A percentile compares a stretch with the other conserved stretches of the same genome.
Conservation (phyloP, 352 stramenopile genomes). For the Peronospora tabacina region DNA sequence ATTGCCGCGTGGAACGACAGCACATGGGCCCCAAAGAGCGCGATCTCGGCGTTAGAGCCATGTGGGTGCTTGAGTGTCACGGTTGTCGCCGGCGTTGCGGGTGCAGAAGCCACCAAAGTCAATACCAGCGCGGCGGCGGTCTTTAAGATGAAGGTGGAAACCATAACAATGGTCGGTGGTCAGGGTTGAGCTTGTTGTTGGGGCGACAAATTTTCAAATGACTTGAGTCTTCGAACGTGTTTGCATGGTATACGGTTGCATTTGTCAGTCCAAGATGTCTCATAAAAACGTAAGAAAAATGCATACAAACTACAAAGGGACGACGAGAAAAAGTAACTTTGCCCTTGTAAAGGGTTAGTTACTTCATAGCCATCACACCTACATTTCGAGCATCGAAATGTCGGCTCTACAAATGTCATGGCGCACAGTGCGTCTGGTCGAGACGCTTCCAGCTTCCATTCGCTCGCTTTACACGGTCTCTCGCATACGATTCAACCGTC, state of each 20-base stretch:
- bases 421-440: slow-evolving; percentile 9
- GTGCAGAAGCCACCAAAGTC: slow-evolving; percentile 11
- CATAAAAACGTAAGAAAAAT: no score
- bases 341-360: no score
- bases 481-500: background rate
- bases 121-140: slow-evolving; percentile 15
- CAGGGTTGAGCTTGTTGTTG: slow-evolving; percentile 6
- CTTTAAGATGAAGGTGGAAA: slow-evolving; percentile 16
- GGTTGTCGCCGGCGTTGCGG: slow-evolving; percentile 34
- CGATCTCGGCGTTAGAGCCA: slow-evolving; percentile 55
- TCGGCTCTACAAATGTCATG: slow-evolving; percentile 6
- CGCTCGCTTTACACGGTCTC: slow-evolving; percentile 6
- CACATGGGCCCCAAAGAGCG: slow-evolving; percentile 75
- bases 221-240: no score
- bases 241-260: no score
- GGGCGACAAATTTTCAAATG: no score
- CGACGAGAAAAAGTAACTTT: no score
- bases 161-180: slow-evolving; percentile 5
- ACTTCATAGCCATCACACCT: no score
- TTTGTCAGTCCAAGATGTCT: no score
- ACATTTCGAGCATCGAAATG: slow-evolving; percentile 4
- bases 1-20: slow-evolving; percentile 44
- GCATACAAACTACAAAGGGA: no score
- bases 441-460: slow-evolving; percentile 4
- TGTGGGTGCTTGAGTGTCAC: slow-evolving; percentile 49